Percentiles rank a stretch among this genome's conserved stretches.
Conservation (phyloP, 208 protist species). For the Crithidia fasciculata region DNA sequence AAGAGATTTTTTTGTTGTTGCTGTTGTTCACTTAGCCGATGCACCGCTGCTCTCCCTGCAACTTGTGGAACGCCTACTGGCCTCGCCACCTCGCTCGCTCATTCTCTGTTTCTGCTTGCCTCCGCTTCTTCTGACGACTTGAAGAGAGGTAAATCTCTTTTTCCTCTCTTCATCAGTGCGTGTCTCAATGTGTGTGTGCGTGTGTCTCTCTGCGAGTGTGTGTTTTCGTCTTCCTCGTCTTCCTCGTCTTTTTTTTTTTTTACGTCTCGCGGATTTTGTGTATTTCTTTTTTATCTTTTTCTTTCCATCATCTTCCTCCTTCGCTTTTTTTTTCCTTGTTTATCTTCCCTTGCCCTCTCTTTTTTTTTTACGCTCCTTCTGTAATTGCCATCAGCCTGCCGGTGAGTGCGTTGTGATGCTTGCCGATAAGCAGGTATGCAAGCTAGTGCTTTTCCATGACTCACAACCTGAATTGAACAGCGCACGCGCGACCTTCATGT, state of each 20-base stretch:
- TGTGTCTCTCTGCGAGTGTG: too few relatives aligned
- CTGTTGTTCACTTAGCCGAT: too few relatives aligned
- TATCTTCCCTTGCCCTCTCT: background rate
- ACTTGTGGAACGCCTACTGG: too few relatives aligned
- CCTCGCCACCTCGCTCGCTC: too few relatives aligned
- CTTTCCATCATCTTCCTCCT: background rate
- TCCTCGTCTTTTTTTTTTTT: constrained; percentile 5
- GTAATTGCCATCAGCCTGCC: background rate
- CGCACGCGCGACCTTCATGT: background rate
- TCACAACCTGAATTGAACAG: background rate
- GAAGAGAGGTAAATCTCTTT: too few relatives aligned
- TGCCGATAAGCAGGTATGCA: background rate
- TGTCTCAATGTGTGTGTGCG: too few relatives aligned
- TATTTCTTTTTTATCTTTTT: background rate
- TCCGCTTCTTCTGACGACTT: too few relatives aligned
- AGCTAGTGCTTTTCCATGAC: background rate
- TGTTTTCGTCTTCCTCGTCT: too few relatives aligned
- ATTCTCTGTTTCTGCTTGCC: constrained; percentile 7
- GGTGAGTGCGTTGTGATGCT: background rate
- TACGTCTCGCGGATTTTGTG: constrained; percentile 5
- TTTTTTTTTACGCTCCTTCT: background rate
- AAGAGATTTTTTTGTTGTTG: too few relatives aligned
- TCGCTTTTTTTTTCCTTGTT: constrained; percentile 4
- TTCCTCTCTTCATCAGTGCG: too few relatives aligned
- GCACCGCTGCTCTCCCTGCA: too few relatives aligned